Percentiles rank a stretch among this genome's conserved stretches.
These are phyloP conservation scores for Glonium stellatum DNA, from an alignment of 495 filamentous ascomycete genomes.

Conservation along the genomic window DNA sequence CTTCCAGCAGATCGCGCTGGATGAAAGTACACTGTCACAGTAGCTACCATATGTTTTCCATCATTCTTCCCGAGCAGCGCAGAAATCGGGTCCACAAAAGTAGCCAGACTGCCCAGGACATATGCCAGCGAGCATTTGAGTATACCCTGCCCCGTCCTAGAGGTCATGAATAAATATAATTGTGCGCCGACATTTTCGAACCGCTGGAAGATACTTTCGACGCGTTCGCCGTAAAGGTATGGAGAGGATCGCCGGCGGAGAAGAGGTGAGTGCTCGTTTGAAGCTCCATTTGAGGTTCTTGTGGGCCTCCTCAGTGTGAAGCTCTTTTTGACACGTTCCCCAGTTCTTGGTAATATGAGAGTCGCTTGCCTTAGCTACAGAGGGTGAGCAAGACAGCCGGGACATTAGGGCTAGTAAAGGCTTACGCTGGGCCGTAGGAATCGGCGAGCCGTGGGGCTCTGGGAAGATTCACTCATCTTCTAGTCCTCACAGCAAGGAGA, in stretches of 20 bases:
- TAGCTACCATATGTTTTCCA: conserved; percentile 93
- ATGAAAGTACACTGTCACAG: conserved; percentile 92
- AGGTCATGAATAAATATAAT: conserved; percentile 41
- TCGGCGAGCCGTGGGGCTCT: conserved; percentile 20
- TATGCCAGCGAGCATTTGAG: conserved; percentile 94
- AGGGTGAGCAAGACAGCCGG: background rate
- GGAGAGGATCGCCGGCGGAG: conserved; percentile 27
- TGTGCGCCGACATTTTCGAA: conserved; percentile 2
- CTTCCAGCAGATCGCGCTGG: conserved; percentile 84
- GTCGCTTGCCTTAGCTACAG: conserved; percentile 52
- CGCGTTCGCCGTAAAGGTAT: background rate
- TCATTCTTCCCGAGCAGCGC: conserved; percentile 74
- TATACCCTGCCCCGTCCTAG: conserved; percentile 62
- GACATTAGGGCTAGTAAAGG: background rate
- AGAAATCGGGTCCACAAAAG: conserved; percentile 70
- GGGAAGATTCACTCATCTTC: conserved; percentile 21
- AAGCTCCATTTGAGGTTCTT: conserved; percentile 14
- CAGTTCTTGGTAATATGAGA: conserved; percentile 53
- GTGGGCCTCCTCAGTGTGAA: conserved; percentile 47
- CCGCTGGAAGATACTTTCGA: background rate
- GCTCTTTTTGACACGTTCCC: conserved; percentile 51
- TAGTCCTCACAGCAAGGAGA: background rate
- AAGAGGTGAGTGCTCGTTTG: conserved; percentile 9
- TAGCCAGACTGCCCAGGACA: conserved; percentile 77
- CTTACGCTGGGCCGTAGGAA: conserved; percentile 26